A percentile compares a stretch with the other conserved stretches of the same genome.
Evolutionary conservation across 768 basidiomycete genomes (phyloP).

Genomic region (Suillus subaureus): DNA sequence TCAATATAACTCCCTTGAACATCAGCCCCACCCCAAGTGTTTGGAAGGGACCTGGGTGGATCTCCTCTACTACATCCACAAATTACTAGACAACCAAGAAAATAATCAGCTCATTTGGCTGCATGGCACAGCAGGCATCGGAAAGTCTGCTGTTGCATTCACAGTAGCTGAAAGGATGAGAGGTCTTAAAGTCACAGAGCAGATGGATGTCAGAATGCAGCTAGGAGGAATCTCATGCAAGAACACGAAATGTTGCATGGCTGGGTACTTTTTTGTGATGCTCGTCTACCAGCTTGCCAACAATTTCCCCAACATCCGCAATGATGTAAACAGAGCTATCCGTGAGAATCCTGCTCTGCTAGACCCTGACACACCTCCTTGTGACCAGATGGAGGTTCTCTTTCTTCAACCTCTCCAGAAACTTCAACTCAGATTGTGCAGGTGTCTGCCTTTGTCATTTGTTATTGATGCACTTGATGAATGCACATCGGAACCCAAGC

Average conservation of each 20-base stretch:
- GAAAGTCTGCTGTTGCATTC: neutral
- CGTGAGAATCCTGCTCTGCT: neutral
- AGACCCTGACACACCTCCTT: neutral
- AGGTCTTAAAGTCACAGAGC: neutral
- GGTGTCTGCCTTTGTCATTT: neutral
- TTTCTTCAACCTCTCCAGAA: neutral
- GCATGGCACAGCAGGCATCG: neutral
- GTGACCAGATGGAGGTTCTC: neutral
- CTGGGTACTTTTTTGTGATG: neutral
- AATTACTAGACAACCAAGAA: neutral
- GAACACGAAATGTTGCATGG: accelerated
- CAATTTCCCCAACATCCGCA: neutral
- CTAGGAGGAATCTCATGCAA: neutral
- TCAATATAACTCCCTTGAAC: neutral
- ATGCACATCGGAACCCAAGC: neutral
- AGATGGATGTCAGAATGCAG: neutral
- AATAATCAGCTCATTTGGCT: neutral
- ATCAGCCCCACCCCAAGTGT: neutral
- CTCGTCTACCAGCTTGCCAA: neutral
- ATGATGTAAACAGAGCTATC: neutral
- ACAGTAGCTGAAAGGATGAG: neutral
- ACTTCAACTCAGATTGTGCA: neutral
- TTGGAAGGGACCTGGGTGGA: neutral
- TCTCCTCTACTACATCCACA: neutral
- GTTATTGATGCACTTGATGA: neutral